phyloP scores from a whole-genome alignment of 352 stramenopile genomes.

The Chrysophaeum taylorii region DNA sequence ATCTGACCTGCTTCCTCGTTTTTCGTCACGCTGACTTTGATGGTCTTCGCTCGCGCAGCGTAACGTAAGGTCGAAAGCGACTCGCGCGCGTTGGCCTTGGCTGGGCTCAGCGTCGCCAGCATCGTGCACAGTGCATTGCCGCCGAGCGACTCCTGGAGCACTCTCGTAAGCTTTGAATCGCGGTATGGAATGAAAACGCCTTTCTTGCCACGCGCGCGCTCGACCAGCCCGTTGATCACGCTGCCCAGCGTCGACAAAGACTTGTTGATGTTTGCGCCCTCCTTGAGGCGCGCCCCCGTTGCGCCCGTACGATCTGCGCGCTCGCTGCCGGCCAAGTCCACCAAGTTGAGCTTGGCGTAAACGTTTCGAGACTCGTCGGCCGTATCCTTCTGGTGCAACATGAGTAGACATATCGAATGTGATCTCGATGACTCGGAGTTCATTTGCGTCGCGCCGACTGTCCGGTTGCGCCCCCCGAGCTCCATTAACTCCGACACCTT shows the following conservation, averaged over 20 bases:
- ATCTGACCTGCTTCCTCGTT: slow-evolving; percentile 54
- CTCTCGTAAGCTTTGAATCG: slow-evolving; percentile 82
- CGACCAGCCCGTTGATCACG: slow-evolving; percentile 78
- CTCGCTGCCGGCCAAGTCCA: slow-evolving; percentile 52
- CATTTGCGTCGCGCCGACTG: slow-evolving; percentile 73
- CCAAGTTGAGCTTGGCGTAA: slow-evolving; percentile 77
- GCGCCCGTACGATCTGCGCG: slow-evolving; percentile 50
- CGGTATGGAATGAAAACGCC: slow-evolving; percentile 82
- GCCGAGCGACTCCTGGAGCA: slow-evolving; percentile 78
- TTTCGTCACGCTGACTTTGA: slow-evolving; percentile 25
- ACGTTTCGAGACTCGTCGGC: slow-evolving; percentile 53
- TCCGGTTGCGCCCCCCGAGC: slow-evolving; percentile 51
- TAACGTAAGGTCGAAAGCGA: slow-evolving; percentile 77
- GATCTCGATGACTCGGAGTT: slow-evolving; percentile 70
- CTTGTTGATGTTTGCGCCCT: slow-evolving; percentile 74
- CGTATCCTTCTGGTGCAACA: slow-evolving; percentile 81
- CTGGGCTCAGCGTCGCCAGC: slow-evolving; percentile 71
- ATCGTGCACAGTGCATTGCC: slow-evolving; percentile 76
- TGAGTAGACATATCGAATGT: slow-evolving; percentile 83
- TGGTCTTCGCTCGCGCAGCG: slow-evolving; percentile 35
- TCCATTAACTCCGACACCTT: slow-evolving; percentile 67
- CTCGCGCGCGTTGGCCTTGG: slow-evolving; percentile 60
- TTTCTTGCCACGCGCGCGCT: slow-evolving; percentile 65
- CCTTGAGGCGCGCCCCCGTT: slow-evolving; percentile 63
- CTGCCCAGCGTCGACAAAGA: slow-evolving; percentile 72